A percentile compares a stretch with the other conserved stretches of the same genome.
Evolutionary conservation across 176 grass and related monocot genomes (phyloP).

Genomic region (Canna indica): DNA sequence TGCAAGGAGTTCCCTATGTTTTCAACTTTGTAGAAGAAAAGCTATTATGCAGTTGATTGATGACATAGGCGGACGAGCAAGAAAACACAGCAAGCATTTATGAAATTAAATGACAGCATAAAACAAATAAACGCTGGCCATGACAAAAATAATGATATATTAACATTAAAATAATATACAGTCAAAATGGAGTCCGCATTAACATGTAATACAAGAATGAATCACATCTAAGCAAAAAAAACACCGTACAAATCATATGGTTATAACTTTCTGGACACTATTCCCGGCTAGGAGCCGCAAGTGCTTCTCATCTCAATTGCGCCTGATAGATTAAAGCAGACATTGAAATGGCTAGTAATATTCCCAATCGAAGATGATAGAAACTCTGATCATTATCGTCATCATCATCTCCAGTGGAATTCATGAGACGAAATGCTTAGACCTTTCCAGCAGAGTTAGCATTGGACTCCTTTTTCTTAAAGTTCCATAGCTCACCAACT

Average conservation of each 20-base stretch:
- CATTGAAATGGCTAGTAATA: neutral
- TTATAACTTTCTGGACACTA: neutral
- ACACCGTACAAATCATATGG: neutral
- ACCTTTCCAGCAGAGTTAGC: neutral
- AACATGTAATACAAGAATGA: too few relatives aligned
- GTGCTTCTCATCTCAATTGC: neutral
- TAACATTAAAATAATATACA: too few relatives aligned
- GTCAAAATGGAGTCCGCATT: too few relatives aligned
- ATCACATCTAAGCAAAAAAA: neutral
- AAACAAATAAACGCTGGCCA: too few relatives aligned
- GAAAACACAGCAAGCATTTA: too few relatives aligned
- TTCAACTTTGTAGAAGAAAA: too few relatives aligned
- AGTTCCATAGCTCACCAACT: conserved; percentile 65
- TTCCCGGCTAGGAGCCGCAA: neutral
- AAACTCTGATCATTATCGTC: neutral
- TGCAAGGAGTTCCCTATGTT: too few relatives aligned
- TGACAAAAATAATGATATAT: too few relatives aligned
- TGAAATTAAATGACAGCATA: too few relatives aligned
- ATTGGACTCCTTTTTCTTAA: conserved; percentile 5
- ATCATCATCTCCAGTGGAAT: neutral
- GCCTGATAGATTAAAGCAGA: neutral
- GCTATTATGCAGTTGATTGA: too few relatives aligned
- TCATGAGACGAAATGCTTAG: neutral
- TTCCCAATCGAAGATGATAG: too few relatives aligned
- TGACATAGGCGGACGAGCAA: too few relatives aligned